These are phyloP conservation scores for Fomitopsis pulvina DNA, from an alignment of 768 basidiomycete genomes.

Conservation along the genomic window DNA sequence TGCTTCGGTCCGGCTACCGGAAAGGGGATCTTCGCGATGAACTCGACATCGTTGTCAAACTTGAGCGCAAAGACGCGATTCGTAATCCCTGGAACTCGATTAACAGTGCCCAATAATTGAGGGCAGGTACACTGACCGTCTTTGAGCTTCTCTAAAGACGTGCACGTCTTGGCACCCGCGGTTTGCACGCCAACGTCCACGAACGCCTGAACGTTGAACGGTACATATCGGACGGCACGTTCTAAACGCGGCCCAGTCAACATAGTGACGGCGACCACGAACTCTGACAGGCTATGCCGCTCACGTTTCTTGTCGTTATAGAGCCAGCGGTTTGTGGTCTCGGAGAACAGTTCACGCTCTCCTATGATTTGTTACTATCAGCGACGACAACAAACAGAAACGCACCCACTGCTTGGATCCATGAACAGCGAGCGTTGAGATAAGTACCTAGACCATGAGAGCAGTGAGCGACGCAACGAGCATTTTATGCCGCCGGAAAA, in stretches of 20 bases:
- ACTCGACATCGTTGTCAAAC: constrained; percentile 27
- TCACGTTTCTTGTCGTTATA: constrained; percentile 12
- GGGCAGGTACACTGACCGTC: neutral
- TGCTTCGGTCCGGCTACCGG: constrained; percentile 30
- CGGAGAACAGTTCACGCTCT: constrained; percentile 3
- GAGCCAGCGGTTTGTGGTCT: constrained; percentile 8
- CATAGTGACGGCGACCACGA: neutral
- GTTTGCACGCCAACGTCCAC: constrained; percentile 6
- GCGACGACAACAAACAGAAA: too few relatives aligned
- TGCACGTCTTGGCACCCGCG: constrained; percentile 8
- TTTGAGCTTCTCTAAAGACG: neutral
- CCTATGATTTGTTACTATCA: too few relatives aligned
- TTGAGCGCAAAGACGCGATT: constrained; percentile 36
- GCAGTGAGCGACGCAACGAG: too few relatives aligned
- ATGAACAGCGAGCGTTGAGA: too few relatives aligned
- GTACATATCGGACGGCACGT: constrained; percentile 7
- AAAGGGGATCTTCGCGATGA: constrained; percentile 39
- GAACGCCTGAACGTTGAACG: constrained; percentile 11
- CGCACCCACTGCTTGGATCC: too few relatives aligned
- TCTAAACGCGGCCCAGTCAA: neutral
- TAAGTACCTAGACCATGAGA: too few relatives aligned
- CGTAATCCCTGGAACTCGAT: constrained; percentile 26
- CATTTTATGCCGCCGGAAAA: too few relatives aligned
- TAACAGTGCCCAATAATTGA: constrained; percentile 4
- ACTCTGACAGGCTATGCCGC: neutral